Base-by-base conservation (phyloP, 495 filamentous ascomycete species). In the Penicillium lividum region DNA sequence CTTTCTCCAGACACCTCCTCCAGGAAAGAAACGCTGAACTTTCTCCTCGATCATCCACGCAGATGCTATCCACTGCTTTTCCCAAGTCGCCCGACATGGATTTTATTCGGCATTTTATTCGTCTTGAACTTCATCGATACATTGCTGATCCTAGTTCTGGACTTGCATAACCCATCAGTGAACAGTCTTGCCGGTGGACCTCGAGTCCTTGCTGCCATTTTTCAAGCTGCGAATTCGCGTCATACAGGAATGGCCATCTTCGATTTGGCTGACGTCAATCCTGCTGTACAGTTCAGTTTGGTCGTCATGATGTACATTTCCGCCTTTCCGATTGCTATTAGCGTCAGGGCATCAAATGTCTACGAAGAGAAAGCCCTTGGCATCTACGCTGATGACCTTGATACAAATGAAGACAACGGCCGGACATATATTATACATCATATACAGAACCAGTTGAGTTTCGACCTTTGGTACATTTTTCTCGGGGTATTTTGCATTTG, bases 291-390 rank as follows among this genome's bases (percentile, higher is more conserved):
- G 56, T 80, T 88, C 46, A 82, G 75, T 52, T 80, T 81, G 58
- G 60, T 82, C 47, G 75, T 88, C 61, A 88, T 88, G 85, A 88
- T 88, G 85, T 88, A 87, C 67, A 89, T 92, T 61, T 86, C 89
- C 22, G 81, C 87, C 15, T 90, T 88, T 61, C 89, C 89, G 0
- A 87, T 91, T 31, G 88, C 88, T 16, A 90, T 92, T 59, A 86
- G 82, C 13, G 83, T 92, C 65, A 80, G 89, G 11, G 77, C 82
- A 30, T 83, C 82, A 27, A 88, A 88, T 60, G 80, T 83, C 5
- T 88, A 87, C 58, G 85, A 88, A 64, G 89, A 92, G 68, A 82
- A 81, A 7, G 80, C 79, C 1, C 77, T 91, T 1, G 88, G 88
- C n/a, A 84, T 91, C 46, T 91, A 89, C 5, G 76, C 81, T 25